Evolutionary conservation across 768 basidiomycete species (phyloP), one percentile per base, ranked within the genome.

Genomic region (Podaxis rugospora): DNA sequence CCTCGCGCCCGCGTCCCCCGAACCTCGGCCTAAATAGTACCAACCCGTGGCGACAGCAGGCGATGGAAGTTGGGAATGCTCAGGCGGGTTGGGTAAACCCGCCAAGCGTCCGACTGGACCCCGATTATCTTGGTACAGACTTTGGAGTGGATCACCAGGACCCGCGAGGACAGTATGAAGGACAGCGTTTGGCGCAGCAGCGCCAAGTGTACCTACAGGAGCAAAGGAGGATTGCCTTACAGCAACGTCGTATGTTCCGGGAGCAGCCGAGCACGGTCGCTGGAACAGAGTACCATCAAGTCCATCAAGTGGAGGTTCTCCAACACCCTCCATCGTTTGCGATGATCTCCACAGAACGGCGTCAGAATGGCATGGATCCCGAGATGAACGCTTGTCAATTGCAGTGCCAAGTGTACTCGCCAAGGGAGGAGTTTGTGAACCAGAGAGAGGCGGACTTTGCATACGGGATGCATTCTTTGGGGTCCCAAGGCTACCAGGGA

Each of bases 1-100:
- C 64, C 11, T 67, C 66, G 9, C 66, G 74, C 25, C 69, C 72
- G 16, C 71, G 71, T 0, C 72, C 71, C 0, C 69, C 73, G 1
- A 69, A 70, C 36, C 64, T 74, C n/a, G 68, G 72, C 3, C 63
- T 75, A 18, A 68, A 73, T 9, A 61, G 63, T 2, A 54, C 69
- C 5, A 76, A 78, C 66, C 79, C 78, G 28, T 60, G 59, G 51
- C 39, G 42, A 9, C 51, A 52, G 28, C 51, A 53, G 14, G 16
- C 25, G 32, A 36, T 60, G 52, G 44, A 25, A 37, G 52, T 14
- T 2, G n/a, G 42, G 42, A 44, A 44, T 36, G 14, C 28, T 37
- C 59, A 51, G 16, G 36, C 46, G 11, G 36, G 42, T 3, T 60
- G 59, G 59, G 28, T 23, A 5, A 18, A 46, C 36, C 52, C 47